These are phyloP conservation scores for Melastoma malabathricum DNA, from an alignment of 345 rosid species.

Conservation along the genomic window DNA sequence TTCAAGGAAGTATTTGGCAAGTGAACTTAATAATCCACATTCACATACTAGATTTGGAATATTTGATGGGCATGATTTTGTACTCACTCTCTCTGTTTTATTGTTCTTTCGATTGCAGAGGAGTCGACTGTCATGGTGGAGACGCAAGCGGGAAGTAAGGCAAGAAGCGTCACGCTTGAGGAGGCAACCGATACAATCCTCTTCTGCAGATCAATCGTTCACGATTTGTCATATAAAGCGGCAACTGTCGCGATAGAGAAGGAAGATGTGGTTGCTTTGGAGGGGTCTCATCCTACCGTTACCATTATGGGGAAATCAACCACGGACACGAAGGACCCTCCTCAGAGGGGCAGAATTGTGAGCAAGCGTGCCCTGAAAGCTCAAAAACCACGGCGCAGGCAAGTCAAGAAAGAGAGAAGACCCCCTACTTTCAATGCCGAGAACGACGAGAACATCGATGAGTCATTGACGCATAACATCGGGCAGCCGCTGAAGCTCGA, in stretches of 20 bases:
- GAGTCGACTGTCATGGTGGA: constrained; percentile 61
- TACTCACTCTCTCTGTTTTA: not conserved
- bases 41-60: too few species aligned
- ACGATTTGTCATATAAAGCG: constrained; percentile 72
- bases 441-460: constrained; percentile 74
- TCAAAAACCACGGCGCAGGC: constrained; percentile 42
- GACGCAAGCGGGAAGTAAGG: constrained; percentile 41
- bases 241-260: constrained; percentile 68
- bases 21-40: too few species aligned
- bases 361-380: constrained; percentile 40
- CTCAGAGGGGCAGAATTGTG: constrained; percentile 28
- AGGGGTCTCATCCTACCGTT: constrained; percentile 58
- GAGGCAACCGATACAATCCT: constrained; percentile 90
- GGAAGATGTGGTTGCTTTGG: constrained; percentile 29
- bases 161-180: constrained; percentile 82
- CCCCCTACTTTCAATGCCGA: constrained; percentile 28
- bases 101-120: constrained; percentile 23
- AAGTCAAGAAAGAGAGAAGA: constrained; percentile 32
- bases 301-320: constrained; percentile 59
- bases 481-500: constrained; percentile 78
- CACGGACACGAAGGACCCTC: constrained; percentile 27
- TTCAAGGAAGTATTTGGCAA: too few species aligned
- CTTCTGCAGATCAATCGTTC: constrained; percentile 90
- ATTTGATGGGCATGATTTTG: too few species aligned
- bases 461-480: constrained; percentile 40